These are phyloP conservation scores for Brassica rapa DNA, from an alignment of 345 rosid genomes.

Conservation along the genomic window DNA sequence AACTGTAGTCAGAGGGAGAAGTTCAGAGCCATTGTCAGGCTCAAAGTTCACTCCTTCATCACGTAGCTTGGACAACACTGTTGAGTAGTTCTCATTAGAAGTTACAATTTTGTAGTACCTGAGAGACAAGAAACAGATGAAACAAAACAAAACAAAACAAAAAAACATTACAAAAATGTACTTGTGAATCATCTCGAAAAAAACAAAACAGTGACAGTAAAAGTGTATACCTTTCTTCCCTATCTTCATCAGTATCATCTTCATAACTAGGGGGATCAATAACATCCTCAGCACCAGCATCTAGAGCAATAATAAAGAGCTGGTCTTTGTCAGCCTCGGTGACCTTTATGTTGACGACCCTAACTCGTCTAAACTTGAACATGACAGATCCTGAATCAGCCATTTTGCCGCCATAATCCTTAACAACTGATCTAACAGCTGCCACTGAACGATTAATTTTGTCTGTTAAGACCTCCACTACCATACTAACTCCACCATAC, in stretches of 20 bases:
- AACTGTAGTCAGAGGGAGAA: slow-evolving; percentile 65
- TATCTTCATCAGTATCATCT: slow-evolving; percentile 74
- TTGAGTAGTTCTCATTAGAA: slow-evolving; percentile 66
- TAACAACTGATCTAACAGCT: slow-evolving; percentile 76
- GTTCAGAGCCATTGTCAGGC: slow-evolving; percentile 92
- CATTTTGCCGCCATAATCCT: slow-evolving; percentile 91
- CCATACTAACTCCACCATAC: slow-evolving; percentile 89
- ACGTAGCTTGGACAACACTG: slow-evolving; percentile 62
- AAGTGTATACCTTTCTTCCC: slow-evolving; percentile 55
- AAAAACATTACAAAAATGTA: neutral
- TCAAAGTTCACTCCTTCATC: slow-evolving; percentile 79
- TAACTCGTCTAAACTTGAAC: slow-evolving; percentile 86
- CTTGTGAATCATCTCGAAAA: neutral
- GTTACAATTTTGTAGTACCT: slow-evolving; percentile 86
- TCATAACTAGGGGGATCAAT: slow-evolving; percentile 76
- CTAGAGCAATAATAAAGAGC: slow-evolving; percentile 72
- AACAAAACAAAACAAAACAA: neutral
- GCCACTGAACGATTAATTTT: slow-evolving; percentile 86
- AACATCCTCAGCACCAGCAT: slow-evolving; percentile 96
- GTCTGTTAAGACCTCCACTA: slow-evolving; percentile 88
- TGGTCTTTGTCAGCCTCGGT: slow-evolving; percentile 78
- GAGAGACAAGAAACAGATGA: slow-evolving; percentile 26
- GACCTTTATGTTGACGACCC: slow-evolving; percentile 73
- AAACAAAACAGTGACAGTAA: neutral
- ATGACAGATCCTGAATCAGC: slow-evolving; percentile 92